Evolutionary conservation across 1,139 yeast genomes (phyloP), one percentile per base, ranked within the genome.

Genomic region (Diutina pseudorugosa): DNA sequence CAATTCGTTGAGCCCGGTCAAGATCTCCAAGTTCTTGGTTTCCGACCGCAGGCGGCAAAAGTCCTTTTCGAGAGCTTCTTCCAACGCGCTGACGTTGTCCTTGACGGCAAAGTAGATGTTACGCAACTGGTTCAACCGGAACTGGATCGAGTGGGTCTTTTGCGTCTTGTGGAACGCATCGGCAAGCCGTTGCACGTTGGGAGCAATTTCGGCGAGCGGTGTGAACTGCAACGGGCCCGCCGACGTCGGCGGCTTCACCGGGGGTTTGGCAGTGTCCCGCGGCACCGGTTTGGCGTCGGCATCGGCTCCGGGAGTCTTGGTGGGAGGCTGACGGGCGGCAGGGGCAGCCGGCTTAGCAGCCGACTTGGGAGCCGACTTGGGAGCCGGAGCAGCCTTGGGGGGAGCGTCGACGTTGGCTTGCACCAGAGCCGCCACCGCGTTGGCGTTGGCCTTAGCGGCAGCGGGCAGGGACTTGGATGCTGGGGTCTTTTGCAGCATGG

Each of bases 31-130:
- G 51, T 77, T 62, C 54, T 70, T 68, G 2, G 91, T 76, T 62
- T 91, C 98, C 36, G 71, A 67, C 1, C 70, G 69, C 1, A 85
- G 65, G 56, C 93, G 79, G 62, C 81, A 73, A 64, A 90, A 80
- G 63, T 91, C 98, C 58, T 72, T 63, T 41, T 70, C 60, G 57
- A 90, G 66, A 0, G 96, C 91, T 1, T 72, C 77, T 49, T 75
- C 66, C 43, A 91, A 60, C 14, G 65, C 68, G 3, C 79, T 81
- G 52, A 69, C 71, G 59, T 85, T 78, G 63, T 86, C 93, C 55
- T 73, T 71, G 41, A 90, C 54, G 2, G 81, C 84, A 61, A 75
- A 83, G 67, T 82, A 87, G 30, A 90, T 62, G 61, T 82, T 81
- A 57, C 93, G 77, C 59, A 90, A 75, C 61, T 80, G 85, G 56